phyloP scores from a whole-genome alignment of 2,329 filamentous ascomycete species.

The Chaetomiaceae sp. region DNA sequence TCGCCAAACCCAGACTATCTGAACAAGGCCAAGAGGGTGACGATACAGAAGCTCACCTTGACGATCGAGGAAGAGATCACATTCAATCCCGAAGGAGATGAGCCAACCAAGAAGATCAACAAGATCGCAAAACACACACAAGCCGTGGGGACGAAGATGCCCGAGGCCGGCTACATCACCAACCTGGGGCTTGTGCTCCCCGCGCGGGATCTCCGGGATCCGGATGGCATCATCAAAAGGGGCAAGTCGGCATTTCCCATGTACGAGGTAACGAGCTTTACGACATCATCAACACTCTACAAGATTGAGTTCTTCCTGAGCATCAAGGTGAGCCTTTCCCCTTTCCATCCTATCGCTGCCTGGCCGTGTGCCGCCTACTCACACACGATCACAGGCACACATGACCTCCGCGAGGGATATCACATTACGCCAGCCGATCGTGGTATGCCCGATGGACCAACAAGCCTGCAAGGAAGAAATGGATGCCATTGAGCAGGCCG shows the following conservation, averaged over 20 bases:
- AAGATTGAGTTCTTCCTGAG: slow-evolving; percentile 97
- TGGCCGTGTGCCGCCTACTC: neutral
- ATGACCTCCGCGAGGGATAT: slow-evolving; percentile 87
- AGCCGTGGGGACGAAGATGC: slow-evolving; percentile 74
- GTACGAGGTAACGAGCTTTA: slow-evolving; percentile 86
- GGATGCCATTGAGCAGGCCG: slow-evolving; percentile 94
- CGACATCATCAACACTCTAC: slow-evolving; percentile 88
- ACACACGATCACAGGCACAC: slow-evolving; percentile 60
- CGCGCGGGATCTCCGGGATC: slow-evolving; percentile 78
- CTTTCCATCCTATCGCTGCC: neutral
- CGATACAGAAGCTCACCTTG: slow-evolving; percentile 89
- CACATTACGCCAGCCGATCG: slow-evolving; percentile 81
- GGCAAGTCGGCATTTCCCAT: slow-evolving; percentile 83
- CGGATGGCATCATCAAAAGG: slow-evolving; percentile 79
- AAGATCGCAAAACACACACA: slow-evolving; percentile 81
- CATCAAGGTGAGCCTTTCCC: slow-evolving; percentile 68
- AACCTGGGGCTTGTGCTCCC: slow-evolving; percentile 90
- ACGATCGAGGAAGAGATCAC: slow-evolving; percentile 96
- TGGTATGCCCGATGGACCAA: slow-evolving; percentile 92
- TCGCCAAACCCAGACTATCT: slow-evolving; percentile 90
- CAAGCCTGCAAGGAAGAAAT: slow-evolving; percentile 97
- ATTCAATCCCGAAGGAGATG: slow-evolving; percentile 97
- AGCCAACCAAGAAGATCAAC: slow-evolving; percentile 85
- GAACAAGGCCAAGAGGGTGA: slow-evolving; percentile 83
- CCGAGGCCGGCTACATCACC: slow-evolving; percentile 87